A percentile compares a stretch with the other conserved stretches of the same genome.
These are phyloP conservation scores for Neofusicoccum ribis DNA, from an alignment of 2,329 filamentous ascomycete genomes.

Conservation along the genomic window DNA sequence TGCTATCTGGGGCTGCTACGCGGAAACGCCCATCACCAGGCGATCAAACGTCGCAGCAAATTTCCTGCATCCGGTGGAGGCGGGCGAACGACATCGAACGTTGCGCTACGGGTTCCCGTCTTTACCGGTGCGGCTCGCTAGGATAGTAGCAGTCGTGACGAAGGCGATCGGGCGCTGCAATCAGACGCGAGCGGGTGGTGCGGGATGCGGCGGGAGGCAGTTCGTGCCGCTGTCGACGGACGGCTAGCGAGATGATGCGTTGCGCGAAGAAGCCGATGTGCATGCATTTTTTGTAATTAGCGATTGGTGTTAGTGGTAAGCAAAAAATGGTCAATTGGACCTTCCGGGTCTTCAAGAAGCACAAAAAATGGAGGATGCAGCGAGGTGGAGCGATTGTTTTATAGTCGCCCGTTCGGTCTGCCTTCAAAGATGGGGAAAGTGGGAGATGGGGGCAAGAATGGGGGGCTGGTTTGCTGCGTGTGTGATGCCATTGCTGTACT, in stretches of 20 bases:
- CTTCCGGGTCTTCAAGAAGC: not conserved
- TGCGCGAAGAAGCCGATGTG: too few species aligned
- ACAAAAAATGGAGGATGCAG: not conserved
- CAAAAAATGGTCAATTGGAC: not conserved
- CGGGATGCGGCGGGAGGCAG: not conserved
- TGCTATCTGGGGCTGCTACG: too few species aligned
- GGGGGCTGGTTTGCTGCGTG: not conserved
- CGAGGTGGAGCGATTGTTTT: not conserved
- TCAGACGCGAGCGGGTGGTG: not conserved
- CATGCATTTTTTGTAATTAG: not conserved
- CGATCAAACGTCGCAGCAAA: not conserved
- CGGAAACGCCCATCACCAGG: not conserved
- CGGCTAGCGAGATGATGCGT: not conserved
- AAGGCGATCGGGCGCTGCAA: not conserved
- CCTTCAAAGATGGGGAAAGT: not conserved
- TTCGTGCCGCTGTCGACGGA: not conserved
- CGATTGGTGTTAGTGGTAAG: not conserved
- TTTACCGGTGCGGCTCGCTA: not conserved
- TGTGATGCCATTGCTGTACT: not conserved
- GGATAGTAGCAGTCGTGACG: not conserved
- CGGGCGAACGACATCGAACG: not conserved
- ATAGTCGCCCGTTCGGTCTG: not conserved
- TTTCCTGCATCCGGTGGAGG: not conserved
- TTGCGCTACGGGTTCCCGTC: not conserved
- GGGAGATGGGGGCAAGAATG: slow-evolving; percentile 10